These are phyloP conservation scores for Penicillium bialowiezense DNA, from an alignment of 495 filamentous ascomycete genomes.

Conservation along the genomic window DNA sequence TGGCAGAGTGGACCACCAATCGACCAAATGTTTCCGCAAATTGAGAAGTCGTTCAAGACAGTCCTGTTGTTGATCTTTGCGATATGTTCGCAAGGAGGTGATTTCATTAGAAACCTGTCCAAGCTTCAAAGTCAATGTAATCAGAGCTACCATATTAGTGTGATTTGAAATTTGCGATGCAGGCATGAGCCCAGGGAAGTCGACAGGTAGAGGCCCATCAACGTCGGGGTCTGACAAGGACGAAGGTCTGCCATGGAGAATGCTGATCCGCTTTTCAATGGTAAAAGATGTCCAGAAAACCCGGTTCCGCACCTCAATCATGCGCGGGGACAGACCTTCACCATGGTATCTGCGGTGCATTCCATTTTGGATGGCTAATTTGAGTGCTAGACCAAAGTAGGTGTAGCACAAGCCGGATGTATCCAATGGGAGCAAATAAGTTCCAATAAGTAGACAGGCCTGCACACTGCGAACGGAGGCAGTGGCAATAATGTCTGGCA, in stretches of 20 bases:
- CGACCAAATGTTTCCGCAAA: conserved; percentile 40
- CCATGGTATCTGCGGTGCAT: conserved; percentile 51
- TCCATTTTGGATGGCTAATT: conserved; percentile 53
- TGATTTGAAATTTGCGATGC: conserved; percentile 38
- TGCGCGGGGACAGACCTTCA: conserved; percentile 39
- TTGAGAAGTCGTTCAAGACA: conserved; percentile 42
- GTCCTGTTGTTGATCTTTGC: conserved; percentile 41
- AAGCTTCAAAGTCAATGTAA: conserved; percentile 45
- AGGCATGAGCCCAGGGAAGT: conserved; percentile 40
- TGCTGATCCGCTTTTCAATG: conserved; percentile 47
- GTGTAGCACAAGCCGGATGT: conserved; percentile 50
- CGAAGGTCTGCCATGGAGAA: conserved; percentile 47
- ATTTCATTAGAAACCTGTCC: conserved; percentile 46
- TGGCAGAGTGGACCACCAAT: conserved; percentile 50
- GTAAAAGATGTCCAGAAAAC: conserved; percentile 54
- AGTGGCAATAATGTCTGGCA: conserved; percentile 53
- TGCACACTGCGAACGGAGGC: conserved; percentile 52
- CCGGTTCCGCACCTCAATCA: conserved; percentile 46
- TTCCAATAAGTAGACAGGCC: conserved; percentile 48
- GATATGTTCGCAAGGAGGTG: conserved; percentile 35
- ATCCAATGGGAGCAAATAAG: conserved; percentile 49
- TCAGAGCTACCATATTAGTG: conserved; percentile 46
- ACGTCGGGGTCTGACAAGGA: conserved; percentile 45
- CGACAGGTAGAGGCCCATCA: conserved; percentile 44
- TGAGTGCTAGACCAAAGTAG: conserved; percentile 49